Percentiles rank a stretch among this genome's conserved stretches.
phyloP scores from a whole-genome alignment of 2,329 filamentous ascomycete species.

The Colletotrichum acutatum region DNA sequence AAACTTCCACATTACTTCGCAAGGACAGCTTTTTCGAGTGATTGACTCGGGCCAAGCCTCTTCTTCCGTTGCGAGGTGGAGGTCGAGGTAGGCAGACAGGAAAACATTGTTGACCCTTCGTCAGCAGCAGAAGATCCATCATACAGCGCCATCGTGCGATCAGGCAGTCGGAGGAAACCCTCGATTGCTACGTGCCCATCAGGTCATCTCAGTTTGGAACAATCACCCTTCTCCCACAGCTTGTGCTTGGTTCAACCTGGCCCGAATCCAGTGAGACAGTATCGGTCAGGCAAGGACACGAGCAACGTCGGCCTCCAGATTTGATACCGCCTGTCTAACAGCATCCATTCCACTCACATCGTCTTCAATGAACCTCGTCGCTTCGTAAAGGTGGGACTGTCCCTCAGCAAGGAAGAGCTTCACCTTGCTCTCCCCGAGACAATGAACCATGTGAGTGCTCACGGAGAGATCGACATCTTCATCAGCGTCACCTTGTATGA shows the following conservation, averaged over 20 bases:
- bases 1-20: neutral
- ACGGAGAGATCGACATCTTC: slow-evolving; percentile 43
- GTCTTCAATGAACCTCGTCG: slow-evolving; percentile 45
- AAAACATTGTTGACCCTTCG: neutral
- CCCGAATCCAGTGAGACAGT: neutral
- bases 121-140: neutral
- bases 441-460: slow-evolving; percentile 41
- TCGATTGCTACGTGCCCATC: neutral
- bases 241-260: neutral
- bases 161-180: neutral
- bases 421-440: slow-evolving; percentile 41
- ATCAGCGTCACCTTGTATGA: slow-evolving; percentile 47
- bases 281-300: neutral
- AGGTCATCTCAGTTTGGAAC: neutral
- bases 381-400: slow-evolving; percentile 44
- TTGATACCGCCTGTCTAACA: slow-evolving; percentile 40
- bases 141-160: neutral
- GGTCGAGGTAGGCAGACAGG: neutral
- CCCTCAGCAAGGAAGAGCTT: slow-evolving; percentile 41
- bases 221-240: neutral
- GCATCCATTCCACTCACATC: slow-evolving; percentile 41
- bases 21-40: neutral
- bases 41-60: neutral
- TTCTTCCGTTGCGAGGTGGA: neutral
- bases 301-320: slow-evolving; percentile 37